Evolutionary conservation across 371 early-diverging fungal species (phyloP).

Genomic region (Mucor velutinosus): DNA sequence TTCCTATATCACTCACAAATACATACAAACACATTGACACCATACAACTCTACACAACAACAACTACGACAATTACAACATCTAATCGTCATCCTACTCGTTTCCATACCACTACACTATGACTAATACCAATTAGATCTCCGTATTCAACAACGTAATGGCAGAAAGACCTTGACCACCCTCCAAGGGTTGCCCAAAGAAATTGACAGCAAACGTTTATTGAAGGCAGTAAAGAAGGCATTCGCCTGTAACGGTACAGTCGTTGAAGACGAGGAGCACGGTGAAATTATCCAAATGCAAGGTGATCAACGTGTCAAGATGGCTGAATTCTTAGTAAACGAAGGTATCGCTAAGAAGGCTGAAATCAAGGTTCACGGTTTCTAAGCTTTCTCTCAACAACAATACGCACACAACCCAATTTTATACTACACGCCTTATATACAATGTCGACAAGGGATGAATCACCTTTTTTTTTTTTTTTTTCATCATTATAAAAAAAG

Average conservation of each 20-base stretch:
- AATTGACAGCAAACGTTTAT: slow-evolving; percentile 84
- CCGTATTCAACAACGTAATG: slow-evolving; percentile 96
- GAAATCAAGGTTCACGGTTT: slow-evolving; percentile 95
- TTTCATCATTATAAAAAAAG: slow-evolving; percentile 1
- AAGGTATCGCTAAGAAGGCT: slow-evolving; percentile 80
- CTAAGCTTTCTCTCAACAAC: slow-evolving; percentile 44
- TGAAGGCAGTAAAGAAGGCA: slow-evolving; percentile 94
- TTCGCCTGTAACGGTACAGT: slow-evolving; percentile 97
- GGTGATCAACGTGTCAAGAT: slow-evolving; percentile 94
- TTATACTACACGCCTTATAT: not conserved
- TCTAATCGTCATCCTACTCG: not conserved
- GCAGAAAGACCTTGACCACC: slow-evolving; percentile 95
- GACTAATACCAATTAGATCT: slow-evolving; percentile 63
- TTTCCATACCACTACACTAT: slow-evolving; percentile 16
- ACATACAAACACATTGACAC: not conserved
- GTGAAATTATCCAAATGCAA: slow-evolving; percentile 92
- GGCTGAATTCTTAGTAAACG: slow-evolving; percentile 68
- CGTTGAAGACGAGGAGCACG: slow-evolving; percentile 87
- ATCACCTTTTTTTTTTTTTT: slow-evolving; percentile 8
- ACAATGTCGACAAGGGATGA: not conserved
- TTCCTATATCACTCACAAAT: not conserved
- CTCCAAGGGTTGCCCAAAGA: slow-evolving; percentile 87
- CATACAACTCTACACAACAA: not conserved
- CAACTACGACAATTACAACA: not conserved
- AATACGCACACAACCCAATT: not conserved